A percentile compares a stretch with the other conserved stretches of the same genome.
phyloP scores from a whole-genome alignment of 2,329 filamentous ascomycete species.

The Aspergillus alliaceus region DNA sequence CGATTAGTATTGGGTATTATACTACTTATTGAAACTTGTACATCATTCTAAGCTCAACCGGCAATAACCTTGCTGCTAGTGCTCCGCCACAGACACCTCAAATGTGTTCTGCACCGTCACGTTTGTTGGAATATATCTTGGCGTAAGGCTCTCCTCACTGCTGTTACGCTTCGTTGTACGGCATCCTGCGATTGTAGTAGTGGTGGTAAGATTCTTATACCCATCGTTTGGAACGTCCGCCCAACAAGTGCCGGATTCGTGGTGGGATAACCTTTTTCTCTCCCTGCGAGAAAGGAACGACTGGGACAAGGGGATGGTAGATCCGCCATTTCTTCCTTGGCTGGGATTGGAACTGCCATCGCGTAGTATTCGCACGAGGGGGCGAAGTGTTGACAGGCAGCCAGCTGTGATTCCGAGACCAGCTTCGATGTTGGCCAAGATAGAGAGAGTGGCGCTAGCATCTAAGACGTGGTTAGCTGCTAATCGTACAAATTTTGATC shows the following conservation, averaged over 20 bases:
- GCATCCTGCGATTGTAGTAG: background rate
- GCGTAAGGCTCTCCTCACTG: background rate
- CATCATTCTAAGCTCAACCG: background rate
- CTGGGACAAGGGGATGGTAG: background rate
- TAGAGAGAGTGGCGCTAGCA: slow-evolving; percentile 19
- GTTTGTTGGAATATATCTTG: background rate
- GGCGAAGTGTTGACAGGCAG: slow-evolving; percentile 31
- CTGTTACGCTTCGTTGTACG: background rate
- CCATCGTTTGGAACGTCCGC: background rate
- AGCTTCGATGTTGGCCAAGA: slow-evolving; percentile 16
- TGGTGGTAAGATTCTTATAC: background rate
- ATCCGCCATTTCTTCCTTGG: background rate
- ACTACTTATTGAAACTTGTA: background rate
- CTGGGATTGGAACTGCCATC: background rate
- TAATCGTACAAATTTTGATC: background rate
- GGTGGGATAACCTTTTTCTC: background rate
- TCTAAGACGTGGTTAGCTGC: slow-evolving; percentile 22
- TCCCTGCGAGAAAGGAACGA: background rate
- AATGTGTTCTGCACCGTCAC: background rate
- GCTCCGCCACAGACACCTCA: background rate
- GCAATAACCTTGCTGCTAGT: background rate
- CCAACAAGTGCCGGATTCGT: background rate
- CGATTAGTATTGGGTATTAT: background rate
- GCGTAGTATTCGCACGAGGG: slow-evolving; percentile 31
- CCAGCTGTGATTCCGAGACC: slow-evolving; percentile 27